These are phyloP conservation scores for Posidonia australis DNA, from an alignment of 106 monocot species.

Conservation along the genomic window DNA sequence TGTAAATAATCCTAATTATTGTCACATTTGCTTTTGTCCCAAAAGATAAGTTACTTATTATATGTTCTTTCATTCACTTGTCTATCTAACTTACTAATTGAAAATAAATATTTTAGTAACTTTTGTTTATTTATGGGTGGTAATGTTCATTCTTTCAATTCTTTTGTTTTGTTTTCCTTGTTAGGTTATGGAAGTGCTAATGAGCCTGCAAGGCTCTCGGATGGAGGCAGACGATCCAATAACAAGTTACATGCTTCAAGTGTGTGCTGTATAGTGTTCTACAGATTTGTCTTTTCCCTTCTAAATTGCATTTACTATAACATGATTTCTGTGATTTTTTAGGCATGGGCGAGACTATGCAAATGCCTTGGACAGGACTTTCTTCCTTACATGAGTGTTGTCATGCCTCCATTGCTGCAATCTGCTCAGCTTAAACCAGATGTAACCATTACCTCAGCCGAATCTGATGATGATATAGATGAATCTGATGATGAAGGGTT, in stretches of 20 bases:
- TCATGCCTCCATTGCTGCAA: slow-evolving; percentile 88
- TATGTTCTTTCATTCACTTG: no score
- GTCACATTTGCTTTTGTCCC: no score
- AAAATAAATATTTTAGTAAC: no score
- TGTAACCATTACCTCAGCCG: slow-evolving; percentile 77
- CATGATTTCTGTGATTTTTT: neutral
- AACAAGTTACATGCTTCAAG: slow-evolving; percentile 91
- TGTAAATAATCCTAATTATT: no score
- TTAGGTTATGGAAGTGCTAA: slow-evolving; percentile 98
- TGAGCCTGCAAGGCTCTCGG: slow-evolving; percentile 87
- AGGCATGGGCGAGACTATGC: slow-evolving; percentile 97
- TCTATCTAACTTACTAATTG: no score
- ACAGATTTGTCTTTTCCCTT: neutral
- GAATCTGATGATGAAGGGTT: slow-evolving; percentile 90
- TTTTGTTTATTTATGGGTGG: no score
- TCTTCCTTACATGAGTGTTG: slow-evolving; percentile 95
- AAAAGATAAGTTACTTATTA: no score
- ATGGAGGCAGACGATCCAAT: slow-evolving; percentile 90
- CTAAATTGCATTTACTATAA: neutral
- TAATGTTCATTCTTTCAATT: neutral
- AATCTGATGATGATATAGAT: slow-evolving; percentile 79
- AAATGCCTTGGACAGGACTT: slow-evolving; percentile 96
- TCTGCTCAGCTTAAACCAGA: slow-evolving; percentile 97
- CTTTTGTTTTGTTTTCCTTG: neutral
- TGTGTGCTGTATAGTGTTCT: slow-evolving; percentile 9